These are phyloP conservation scores for Aegilops bicornis DNA, from an alignment of 176 grass and related monocot genomes.

Conservation along the genomic window DNA sequence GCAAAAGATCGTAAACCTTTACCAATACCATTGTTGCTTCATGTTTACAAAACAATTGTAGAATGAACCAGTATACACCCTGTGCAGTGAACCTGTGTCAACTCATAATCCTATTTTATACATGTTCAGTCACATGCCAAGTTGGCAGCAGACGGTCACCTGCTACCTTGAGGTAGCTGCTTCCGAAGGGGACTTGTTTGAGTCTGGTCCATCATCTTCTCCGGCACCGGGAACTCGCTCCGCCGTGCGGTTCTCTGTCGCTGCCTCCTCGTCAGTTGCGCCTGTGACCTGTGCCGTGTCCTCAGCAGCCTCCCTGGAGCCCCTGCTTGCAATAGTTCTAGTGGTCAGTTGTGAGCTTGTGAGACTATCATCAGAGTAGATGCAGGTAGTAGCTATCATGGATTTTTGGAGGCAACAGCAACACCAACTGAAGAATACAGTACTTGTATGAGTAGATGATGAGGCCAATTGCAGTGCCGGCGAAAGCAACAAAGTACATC, in stretches of 20 bases:
- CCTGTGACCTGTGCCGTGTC: slow-evolving; percentile 31
- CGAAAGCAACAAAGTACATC: slow-evolving; percentile 56
- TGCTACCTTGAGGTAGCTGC: slow-evolving; percentile 18
- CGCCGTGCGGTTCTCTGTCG: neutral
- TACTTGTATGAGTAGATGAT: slow-evolving; percentile 56
- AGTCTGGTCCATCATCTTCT: slow-evolving; percentile 11
- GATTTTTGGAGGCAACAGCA: neutral
- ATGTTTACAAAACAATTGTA: neutral
- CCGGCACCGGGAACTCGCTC: neutral
- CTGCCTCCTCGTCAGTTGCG: slow-evolving; percentile 43
- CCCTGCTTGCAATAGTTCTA: slow-evolving; percentile 27
- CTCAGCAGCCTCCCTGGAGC: slow-evolving; percentile 28
- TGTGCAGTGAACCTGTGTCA: neutral
- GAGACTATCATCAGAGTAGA: neutral
- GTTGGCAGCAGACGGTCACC: neutral
- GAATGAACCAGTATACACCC: neutral
- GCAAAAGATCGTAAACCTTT: neutral
- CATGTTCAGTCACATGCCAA: neutral
- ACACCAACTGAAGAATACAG: neutral
- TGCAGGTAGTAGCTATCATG: neutral
- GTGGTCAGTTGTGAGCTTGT: slow-evolving; percentile 4
- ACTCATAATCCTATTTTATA: neutral
- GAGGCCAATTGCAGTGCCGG: slow-evolving; percentile 18
- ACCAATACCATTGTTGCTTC: neutral
- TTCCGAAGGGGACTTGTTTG: slow-evolving; percentile 12